Percentiles rank a stretch among this genome's conserved stretches.
These are phyloP conservation scores for Hirsutella rhossiliensis DNA, from an alignment of 2,329 filamentous ascomycete genomes.

Conservation along the genomic window DNA sequence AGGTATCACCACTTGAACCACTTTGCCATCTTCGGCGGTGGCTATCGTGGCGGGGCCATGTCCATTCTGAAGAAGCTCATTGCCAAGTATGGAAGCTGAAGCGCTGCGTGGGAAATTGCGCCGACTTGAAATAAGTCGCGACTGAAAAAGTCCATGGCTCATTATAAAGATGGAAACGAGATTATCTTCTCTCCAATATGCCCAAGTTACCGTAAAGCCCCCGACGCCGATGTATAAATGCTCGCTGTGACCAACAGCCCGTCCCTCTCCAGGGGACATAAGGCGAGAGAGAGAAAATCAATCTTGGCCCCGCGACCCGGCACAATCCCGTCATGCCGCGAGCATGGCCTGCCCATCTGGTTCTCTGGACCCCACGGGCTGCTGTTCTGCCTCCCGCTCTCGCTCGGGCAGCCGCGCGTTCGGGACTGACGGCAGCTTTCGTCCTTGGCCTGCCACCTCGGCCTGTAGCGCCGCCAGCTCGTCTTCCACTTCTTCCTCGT, in stretches of 20 bases:
- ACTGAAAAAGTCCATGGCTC: too few relatives aligned
- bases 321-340: conserved; percentile 13
- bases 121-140: not conserved
- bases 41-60: conserved; percentile 65
- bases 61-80: conserved; percentile 67
- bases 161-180: not conserved
- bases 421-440: conserved; percentile 18
- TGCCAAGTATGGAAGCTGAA: conserved; percentile 50
- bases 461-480: conserved; percentile 72
- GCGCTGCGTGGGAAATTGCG: not conserved
- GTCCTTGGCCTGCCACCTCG: conserved; percentile 15
- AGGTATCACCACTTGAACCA: conserved; percentile 90
- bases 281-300: not conserved
- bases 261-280: conserved; percentile 3
- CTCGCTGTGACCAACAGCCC: conserved; percentile 4
- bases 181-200: not conserved
- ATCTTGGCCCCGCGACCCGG: not conserved
- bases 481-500: conserved; percentile 96
- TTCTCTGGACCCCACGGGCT: conserved; percentile 11
- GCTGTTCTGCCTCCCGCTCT: conserved; percentile 5
- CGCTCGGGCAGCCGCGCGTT: conserved; percentile 19
- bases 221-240: conserved; percentile 11
- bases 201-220: conserved; percentile 3
- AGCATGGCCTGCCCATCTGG: conserved; percentile 27
- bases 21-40: conserved; percentile 69